Base-by-base conservation (phyloP, 2,329 filamentous ascomycete species). In the Aspergillus sp. region DNA sequence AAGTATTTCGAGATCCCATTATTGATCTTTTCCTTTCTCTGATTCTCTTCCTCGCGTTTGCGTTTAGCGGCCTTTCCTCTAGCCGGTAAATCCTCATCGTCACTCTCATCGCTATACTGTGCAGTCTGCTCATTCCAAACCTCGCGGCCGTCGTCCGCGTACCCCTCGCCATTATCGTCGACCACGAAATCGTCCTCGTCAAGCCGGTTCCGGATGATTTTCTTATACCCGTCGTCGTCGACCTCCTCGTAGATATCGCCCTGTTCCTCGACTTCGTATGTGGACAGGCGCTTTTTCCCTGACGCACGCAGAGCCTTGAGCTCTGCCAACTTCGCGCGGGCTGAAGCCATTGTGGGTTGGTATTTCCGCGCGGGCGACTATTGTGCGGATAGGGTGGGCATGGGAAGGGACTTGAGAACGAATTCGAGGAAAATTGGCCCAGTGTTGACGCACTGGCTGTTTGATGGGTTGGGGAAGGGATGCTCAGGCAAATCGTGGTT, bases 181-280 rank as follows among this genome's bases (percentile, higher is more conserved):
- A 99, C 93, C 52, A 99, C 93, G 70, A 99, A 99, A 77, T 99
- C 95, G 68, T 99, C 95, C 69, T 96, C 83, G 70, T 98, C 90
- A 51, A 99, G 82, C 47, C 95, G 88, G 56, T 89, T 86, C 42
- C 95, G 86, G 13, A 99, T 92, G 64, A 98, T 89, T 74, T 96
- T 96, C 80, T 97, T 97, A 82, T 99, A 99, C 51, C 90, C 90
- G 69, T 95, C 93, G 69, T 99, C 95, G 70, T 98, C 93, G 48
- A 99, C 92, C 69, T 96, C 93, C 62, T 98, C 95, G 78, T 98
- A 99, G 45, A 99, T 81, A 66, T 90, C 86, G 64, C 88, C 85
- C 67, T 90, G 89, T 61, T 98, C 88, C 67, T 91, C 85, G 61
- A 97, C 86, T 75, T 96, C 82, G 79, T 98, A 99, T 59, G 84